Evolutionary conservation across 106 monocot genomes (phyloP).

Genomic region (Narthecium ossifragum): DNA sequence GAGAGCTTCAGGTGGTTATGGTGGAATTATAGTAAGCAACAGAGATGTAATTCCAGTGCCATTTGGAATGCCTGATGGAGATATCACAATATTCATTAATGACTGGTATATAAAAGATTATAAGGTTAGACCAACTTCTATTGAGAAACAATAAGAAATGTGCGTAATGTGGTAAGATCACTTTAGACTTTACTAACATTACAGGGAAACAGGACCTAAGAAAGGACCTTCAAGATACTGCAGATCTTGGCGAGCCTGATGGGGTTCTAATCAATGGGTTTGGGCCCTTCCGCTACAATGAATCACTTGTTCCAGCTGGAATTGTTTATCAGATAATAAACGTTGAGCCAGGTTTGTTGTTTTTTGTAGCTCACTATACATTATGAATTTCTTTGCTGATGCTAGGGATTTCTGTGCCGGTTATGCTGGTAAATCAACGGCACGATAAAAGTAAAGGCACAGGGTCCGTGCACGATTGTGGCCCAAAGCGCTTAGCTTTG

Average conservation of each 20-base stretch:
- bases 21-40: constrained; percentile 82
- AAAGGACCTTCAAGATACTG: constrained; percentile 54
- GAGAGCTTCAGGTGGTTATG: constrained; percentile 88
- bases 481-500: no score
- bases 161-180: constrained; percentile 4
- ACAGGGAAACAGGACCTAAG: constrained; percentile 50
- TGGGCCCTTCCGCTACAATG: constrained; percentile 78
- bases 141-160: background rate
- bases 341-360: constrained; percentile 69
- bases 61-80: constrained; percentile 87
- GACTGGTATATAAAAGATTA: constrained; percentile 75
- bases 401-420: no score
- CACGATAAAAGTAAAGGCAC: no score
- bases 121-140: constrained; percentile 42
- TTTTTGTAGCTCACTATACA: background rate
- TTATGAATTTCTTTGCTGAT: background rate
- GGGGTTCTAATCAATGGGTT: constrained; percentile 84
- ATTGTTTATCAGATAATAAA: constrained; percentile 74
- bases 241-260: constrained; percentile 66
- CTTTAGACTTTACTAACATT: constrained; percentile 16
- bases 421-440: no score
- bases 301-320: constrained; percentile 67
- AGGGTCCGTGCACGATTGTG: no score
- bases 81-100: constrained; percentile 72
- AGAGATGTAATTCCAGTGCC: constrained; percentile 94